Conservation (phyloP, 345 rosid genomes). For the Acer campestre region DNA sequence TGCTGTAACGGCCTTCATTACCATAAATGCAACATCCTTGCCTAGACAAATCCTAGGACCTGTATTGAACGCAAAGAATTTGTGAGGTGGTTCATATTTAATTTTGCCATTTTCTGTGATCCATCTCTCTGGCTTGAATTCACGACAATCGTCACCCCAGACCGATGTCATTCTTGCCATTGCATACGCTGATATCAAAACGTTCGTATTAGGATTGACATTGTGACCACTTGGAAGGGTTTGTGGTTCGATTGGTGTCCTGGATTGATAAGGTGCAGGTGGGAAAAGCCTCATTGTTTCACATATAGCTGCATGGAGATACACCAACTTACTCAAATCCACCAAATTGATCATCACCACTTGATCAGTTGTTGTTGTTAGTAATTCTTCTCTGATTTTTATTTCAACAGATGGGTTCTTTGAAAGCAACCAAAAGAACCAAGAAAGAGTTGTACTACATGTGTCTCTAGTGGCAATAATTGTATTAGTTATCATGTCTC, state of each 20-base stretch:
- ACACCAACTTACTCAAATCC: conserved; percentile 1
- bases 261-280: conserved; percentile 21
- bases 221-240: conserved; percentile 31
- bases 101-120: neutral
- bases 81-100: neutral
- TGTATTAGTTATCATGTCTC: conserved; percentile 21
- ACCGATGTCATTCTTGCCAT: conserved; percentile 28
- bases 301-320: conserved; percentile 13
- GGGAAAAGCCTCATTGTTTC: neutral
- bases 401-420: neutral
- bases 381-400: conserved; percentile 28
- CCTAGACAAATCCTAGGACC: neutral
- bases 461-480: conserved; percentile 22
- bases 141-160: conserved; percentile 27
- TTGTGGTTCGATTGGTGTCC: conserved; percentile 5
- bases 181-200: conserved; percentile 6
- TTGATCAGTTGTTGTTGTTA: no score
- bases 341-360: no score
- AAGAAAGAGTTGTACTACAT: conserved; percentile 14
- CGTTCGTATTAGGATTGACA: neutral
- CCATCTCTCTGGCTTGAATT: conserved; percentile 30
- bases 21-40: neutral
- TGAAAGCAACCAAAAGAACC: conserved; percentile 27
- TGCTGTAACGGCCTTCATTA: neutral
- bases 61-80: neutral